phyloP scores from a whole-genome alignment of 768 basidiomycete genomes.

The Porphyrellus cyaneotinctus region DNA sequence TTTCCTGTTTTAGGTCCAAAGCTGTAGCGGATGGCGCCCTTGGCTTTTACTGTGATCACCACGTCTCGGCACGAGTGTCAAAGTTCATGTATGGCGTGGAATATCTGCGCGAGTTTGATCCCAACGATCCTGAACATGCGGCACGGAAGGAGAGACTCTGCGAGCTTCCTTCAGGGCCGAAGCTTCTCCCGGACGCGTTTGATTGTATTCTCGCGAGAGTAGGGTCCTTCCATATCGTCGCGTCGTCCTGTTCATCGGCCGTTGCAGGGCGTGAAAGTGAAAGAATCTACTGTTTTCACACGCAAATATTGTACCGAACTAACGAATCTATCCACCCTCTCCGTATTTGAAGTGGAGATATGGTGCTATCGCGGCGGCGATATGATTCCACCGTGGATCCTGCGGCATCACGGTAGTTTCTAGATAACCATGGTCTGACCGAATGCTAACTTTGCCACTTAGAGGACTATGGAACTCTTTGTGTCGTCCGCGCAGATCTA shows the following conservation, averaged over 20 bases:
- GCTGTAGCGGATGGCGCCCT: slow-evolving; percentile 82
- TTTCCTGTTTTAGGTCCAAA: slow-evolving; percentile 55
- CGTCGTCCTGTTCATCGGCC: slow-evolving; percentile 6
- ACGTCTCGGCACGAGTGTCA: slow-evolving; percentile 77
- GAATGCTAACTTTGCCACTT: slow-evolving; percentile 1
- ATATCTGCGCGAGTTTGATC: slow-evolving; percentile 65
- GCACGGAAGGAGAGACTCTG: slow-evolving; percentile 61
- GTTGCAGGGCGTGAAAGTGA: slow-evolving; percentile 63
- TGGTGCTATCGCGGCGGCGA: slow-evolving; percentile 83
- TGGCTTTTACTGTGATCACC: slow-evolving; percentile 81
- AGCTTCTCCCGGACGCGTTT: slow-evolving; percentile 76
- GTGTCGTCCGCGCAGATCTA: slow-evolving; percentile 73
- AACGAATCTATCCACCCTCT: slow-evolving; percentile 68
- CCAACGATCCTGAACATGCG: slow-evolving; percentile 61
- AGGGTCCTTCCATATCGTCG: slow-evolving; percentile 22
- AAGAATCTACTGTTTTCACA: slow-evolving; percentile 77
- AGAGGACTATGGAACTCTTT: slow-evolving; percentile 75
- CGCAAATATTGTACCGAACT: slow-evolving; percentile 81
- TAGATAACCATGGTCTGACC: not conserved
- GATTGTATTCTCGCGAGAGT: slow-evolving; percentile 75
- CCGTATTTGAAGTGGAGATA: slow-evolving; percentile 79
- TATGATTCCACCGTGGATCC: slow-evolving; percentile 69
- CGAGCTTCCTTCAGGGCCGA: slow-evolving; percentile 74
- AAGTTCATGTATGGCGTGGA: slow-evolving; percentile 83
- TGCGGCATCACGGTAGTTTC: slow-evolving; percentile 43